Evolutionary conservation across 176 grass and related monocot genomes (phyloP).

Genomic region (Eragrostis curvula): DNA sequence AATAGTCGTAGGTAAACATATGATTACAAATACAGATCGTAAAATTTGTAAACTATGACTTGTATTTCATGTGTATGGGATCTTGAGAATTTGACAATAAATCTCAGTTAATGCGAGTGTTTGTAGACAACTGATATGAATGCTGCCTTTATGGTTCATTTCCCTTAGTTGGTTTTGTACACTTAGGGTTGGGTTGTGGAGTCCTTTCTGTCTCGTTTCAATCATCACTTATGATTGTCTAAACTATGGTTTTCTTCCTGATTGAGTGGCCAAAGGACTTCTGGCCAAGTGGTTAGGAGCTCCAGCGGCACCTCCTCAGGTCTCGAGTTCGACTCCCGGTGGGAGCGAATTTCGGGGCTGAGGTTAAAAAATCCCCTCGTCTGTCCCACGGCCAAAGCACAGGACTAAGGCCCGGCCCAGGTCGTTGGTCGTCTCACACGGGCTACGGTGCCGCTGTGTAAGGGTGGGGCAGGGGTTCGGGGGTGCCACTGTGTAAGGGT

Average conservation of each 20-base stretch:
- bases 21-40: background rate
- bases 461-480: too few relatives aligned
- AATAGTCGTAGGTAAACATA: background rate
- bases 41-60: background rate
- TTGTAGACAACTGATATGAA: background rate
- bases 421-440: too few relatives aligned
- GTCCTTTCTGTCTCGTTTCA: background rate
- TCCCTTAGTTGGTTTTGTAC: background rate
- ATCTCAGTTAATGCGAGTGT: background rate
- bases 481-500: too few relatives aligned
- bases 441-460: too few relatives aligned
- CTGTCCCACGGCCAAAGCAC: too few relatives aligned
- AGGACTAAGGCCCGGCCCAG: too few relatives aligned
- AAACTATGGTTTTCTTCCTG: background rate
- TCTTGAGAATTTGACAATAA: background rate
- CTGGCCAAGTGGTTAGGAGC: too few relatives aligned
- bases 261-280: too few relatives aligned
- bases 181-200: background rate
- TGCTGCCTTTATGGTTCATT: background rate
- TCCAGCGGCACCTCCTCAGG: too few relatives aligned
- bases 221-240: background rate
- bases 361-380: too few relatives aligned
- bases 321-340: too few relatives aligned
- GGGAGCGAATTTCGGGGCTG: too few relatives aligned
- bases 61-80: background rate